These are phyloP conservation scores for Amanita pseudoporphyria DNA, from an alignment of 768 basidiomycete species.

Conservation along the genomic window DNA sequence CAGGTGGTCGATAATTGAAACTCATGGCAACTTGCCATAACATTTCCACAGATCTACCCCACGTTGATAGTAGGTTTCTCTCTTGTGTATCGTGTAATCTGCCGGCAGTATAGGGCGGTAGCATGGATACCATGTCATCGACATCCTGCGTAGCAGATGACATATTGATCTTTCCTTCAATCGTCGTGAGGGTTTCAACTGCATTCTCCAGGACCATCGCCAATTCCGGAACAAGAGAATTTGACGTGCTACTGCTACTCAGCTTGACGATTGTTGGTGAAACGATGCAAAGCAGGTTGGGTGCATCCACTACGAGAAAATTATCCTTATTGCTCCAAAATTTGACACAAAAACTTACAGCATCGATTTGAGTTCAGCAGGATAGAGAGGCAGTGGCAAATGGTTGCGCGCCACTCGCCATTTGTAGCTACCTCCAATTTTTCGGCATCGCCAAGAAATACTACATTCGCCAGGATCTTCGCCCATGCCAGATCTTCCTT, in stretches of 20 bases:
- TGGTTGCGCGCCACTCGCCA: constrained; percentile 50
- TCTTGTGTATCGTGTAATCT: constrained; percentile 25
- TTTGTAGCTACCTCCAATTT: constrained; percentile 46
- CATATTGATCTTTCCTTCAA: not conserved
- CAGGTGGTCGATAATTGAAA: constrained; percentile 15
- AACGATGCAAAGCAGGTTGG: not conserved
- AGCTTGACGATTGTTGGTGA: constrained; percentile 3
- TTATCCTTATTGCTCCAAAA: not conserved
- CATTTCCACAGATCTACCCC: constrained; percentile 43
- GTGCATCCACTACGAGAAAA: not conserved
- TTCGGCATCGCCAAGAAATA: constrained; percentile 34
- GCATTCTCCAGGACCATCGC: not conserved
- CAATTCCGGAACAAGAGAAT: not conserved
- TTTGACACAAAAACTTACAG: constrained; percentile 15
- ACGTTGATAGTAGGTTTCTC: constrained; percentile 25
- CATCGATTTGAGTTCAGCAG: constrained; percentile 9
- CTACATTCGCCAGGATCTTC: constrained; percentile 55
- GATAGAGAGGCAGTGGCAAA: constrained; percentile 40
- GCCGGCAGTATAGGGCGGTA: constrained; percentile 24
- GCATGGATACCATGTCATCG: not conserved
- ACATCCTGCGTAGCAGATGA: not conserved
- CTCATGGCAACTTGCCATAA: constrained; percentile 50
- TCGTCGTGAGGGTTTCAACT: not conserved
- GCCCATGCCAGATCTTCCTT: constrained; percentile 49
- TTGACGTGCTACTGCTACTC: not conserved